Percentiles rank a stretch among this genome's conserved stretches.
Evolutionary conservation across 148 eudicot genomes (phyloP).

Genomic region (Nyssa sinensis): DNA sequence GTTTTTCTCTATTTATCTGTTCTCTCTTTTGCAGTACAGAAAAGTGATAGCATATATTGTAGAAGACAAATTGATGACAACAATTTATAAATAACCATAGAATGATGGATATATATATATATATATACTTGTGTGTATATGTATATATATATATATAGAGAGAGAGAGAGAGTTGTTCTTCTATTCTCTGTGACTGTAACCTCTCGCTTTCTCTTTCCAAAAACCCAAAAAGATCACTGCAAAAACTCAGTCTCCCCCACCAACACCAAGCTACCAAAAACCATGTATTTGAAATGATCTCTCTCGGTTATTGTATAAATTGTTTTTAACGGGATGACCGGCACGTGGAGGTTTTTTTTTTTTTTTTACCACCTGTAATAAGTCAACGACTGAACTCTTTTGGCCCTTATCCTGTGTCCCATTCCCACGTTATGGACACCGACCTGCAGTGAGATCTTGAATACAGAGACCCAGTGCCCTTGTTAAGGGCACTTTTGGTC

Average conservation of each 20-base stretch:
- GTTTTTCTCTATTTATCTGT: no score
- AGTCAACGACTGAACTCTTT: slow-evolving; percentile 23
- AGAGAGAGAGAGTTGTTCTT: not conserved
- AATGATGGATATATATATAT: no score
- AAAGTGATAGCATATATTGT: not conserved
- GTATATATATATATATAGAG: no score
- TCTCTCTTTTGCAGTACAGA: no score
- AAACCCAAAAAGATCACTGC: slow-evolving; percentile 2
- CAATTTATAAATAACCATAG: no score
- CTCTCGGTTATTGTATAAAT: no score
- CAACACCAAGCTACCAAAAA: not conserved
- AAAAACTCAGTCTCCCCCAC: not conserved
- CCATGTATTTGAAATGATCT: no score
- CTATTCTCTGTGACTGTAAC: not conserved
- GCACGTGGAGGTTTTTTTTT: slow-evolving; percentile 26
- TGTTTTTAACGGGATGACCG: no score
- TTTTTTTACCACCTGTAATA: slow-evolving; percentile 3
- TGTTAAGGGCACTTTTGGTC: not conserved
- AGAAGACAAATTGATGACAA: not conserved
- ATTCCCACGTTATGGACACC: not conserved
- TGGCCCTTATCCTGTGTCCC: no score
- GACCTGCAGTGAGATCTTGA: not conserved
- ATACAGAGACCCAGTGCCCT: not conserved
- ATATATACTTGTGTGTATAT: no score
- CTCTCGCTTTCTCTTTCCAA: not conserved